phyloP scores from a whole-genome alignment of 2,329 filamentous ascomycete species.

The Penicillium crustosum region DNA sequence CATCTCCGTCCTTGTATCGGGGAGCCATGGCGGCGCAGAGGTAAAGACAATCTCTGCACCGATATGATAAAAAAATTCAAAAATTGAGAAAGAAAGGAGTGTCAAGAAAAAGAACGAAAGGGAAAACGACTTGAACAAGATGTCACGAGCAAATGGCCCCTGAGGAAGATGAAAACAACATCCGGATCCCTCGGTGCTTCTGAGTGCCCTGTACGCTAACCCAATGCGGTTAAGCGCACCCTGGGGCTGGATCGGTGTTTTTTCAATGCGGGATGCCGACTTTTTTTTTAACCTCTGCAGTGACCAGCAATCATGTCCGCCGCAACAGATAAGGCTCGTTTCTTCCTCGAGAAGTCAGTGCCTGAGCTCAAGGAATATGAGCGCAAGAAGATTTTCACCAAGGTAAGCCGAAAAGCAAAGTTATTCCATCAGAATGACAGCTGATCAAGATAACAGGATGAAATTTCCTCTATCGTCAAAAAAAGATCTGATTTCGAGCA shows the following conservation, averaged over 20 bases:
- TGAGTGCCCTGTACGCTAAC: slow-evolving; percentile 18
- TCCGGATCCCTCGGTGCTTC: slow-evolving; percentile 26
- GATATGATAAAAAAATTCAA: slow-evolving; percentile 9
- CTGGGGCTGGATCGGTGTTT: slow-evolving; percentile 18
- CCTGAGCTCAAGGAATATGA: slow-evolving; percentile 91
- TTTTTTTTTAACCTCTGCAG: slow-evolving; percentile 24
- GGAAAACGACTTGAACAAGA: slow-evolving; percentile 22
- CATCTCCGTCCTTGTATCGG: slow-evolving; percentile 63
- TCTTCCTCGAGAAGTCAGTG: slow-evolving; percentile 88
- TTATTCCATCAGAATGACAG: neutral
- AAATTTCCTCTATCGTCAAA: slow-evolving; percentile 83
- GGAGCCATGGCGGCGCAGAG: slow-evolving; percentile 54
- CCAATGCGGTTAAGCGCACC: slow-evolving; percentile 21
- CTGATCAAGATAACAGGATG: slow-evolving; percentile 58
- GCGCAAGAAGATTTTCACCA: slow-evolving; percentile 84
- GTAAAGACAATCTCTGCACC: slow-evolving; percentile 17
- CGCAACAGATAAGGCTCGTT: slow-evolving; percentile 89
- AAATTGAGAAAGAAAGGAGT: slow-evolving; percentile 15
- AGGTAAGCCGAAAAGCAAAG: slow-evolving; percentile 52
- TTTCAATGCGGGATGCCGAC: slow-evolving; percentile 34
- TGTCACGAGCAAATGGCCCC: slow-evolving; percentile 29
- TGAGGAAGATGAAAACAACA: slow-evolving; percentile 29
- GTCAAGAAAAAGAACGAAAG: slow-evolving; percentile 29
- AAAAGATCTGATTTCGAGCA: slow-evolving; percentile 95
- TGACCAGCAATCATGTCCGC: slow-evolving; percentile 63